Evolutionary conservation across 2,329 filamentous ascomycete genomes (phyloP), one percentile per base, ranked within the genome.

Genomic region (Rhytidhysteron rufulum): DNA sequence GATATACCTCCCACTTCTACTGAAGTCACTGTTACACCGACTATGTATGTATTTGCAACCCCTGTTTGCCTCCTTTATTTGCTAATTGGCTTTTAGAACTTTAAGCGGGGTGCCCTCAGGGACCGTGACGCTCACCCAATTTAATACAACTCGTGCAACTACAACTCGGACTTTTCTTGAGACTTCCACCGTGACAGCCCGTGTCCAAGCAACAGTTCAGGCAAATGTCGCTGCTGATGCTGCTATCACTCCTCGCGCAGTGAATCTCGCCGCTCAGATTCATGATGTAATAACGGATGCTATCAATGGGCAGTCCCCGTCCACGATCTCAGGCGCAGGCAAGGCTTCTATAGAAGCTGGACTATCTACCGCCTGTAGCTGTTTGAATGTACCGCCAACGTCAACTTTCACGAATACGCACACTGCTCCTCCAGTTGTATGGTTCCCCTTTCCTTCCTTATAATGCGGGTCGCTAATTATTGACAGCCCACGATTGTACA

Each of bases 351-450:
- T 48, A 29, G 39, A 53, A 22, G 45, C 38, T 5, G 55, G 51
- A 2, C 37, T 63, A 8, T 54, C 54, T 0, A 58, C 46, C 24
- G 61, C 59, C 17, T 65, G 60, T 45, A 53, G 51, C 4, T 63
- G 59, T 40, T 49, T 54, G 32, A 48, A 54, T 44, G 51, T 58
- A 1, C 41, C 47, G 9, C 59, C 61, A 7, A 59, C 53, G 0
- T 48, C 53, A n/a, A 60, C 58, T 3, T 47, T 51, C 10, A 63
- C 58, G 2, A 24, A 34, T 3, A 58, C 51, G 5, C 50, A 49
- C 34, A 51, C 54, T n/a, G 48, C 54, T 16, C 49, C 51, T 27
- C 37, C 53, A 24, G 43, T 43, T 3, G 60, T 63, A 53, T 15
- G 15, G 30, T 48, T 37, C 44, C 34, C 22, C 19, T 25, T 25